Base-by-base conservation (phyloP, 495 filamentous ascomycete species). In the Penicillium pulvis region DNA sequence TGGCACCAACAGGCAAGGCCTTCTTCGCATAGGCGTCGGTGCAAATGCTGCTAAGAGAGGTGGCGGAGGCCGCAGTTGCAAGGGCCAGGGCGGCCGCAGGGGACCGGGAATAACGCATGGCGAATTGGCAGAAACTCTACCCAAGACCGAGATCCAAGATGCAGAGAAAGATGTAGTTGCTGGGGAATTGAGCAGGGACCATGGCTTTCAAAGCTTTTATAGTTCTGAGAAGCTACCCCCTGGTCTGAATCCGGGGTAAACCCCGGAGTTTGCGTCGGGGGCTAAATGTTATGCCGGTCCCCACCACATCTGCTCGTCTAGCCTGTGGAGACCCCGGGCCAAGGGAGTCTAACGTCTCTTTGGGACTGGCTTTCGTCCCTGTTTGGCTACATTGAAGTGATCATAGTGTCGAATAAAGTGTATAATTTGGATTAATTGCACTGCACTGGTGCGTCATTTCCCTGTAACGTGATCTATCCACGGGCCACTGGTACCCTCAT, bases 31-130 rank as follows among this genome's bases (percentile, higher is more conserved):
- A 71, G 30, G 61, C 51, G 1, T 55, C 44, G 1, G 73, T 71
- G 56, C 73, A 76, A 51, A 72, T 61, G 8, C 70, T 65, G 17
- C 51, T 56, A 1, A 72, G 60, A 23, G 55, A 50, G 8, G 62
- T 59, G 14, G 36, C 30, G 5, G 56, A 51, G 2, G 19, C 35
- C 1, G 43, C 60, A 8, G 41, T 52, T 9, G 50, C 50, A 16
- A 23, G 9, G 16, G 48, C 53, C 8, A 51, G 16, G 2, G 43
- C 68, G 4, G 52, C 41, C 52, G 53, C 47, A 33, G 19, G 53
- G 17, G 26, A 9, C 31, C 42, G 20, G 2, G 54, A 39, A 26
- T 17, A 36, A 26, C 31, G 45, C 54, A 56, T 56, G 28, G 28
- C 28, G 28, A 28, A 19, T 11, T 24, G 44, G 48, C 28, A 28